Evolutionary conservation across 345 rosid genomes (phyloP), one percentile per base, ranked within the genome.

Genomic region (Noccaea caerulescens): DNA sequence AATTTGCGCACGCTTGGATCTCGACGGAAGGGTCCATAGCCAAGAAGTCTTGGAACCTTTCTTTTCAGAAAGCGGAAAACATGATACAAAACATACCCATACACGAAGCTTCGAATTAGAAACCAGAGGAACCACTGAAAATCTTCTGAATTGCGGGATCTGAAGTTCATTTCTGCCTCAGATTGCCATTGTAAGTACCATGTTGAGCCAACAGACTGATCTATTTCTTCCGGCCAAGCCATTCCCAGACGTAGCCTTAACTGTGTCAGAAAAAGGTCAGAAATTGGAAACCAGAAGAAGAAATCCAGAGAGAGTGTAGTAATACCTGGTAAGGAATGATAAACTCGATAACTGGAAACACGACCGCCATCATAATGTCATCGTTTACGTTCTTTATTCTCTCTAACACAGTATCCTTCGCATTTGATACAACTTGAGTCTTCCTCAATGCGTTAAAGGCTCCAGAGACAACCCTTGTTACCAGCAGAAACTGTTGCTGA

Each of bases 131-230:
- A 82, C 98, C 91, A 92, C 33, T 69, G 72, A 34, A 85, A 38
- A 51, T 73, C 84, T 65, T 84, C 85, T 11, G 78, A 80, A 71
- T 85, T 71, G 72, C 94, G 85, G 81, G 88, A 85, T 73, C 46
- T 82, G 59, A 84, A 83, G 68, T 60, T 88, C 78, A 75, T 76
- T 82, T 92, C 91, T 58, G 90, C 88, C 79, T 87, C 89, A 56
- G 89, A 85, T 66, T 84, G 95, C 98, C 96, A 92, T 77, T 82
- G 52, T 63, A 92, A 75, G 85, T 88, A 92, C 96, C 96, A 90
- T 12, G 96, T 85, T 32, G 98, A 73, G 66, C 84, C 93, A 78
- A 85, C 88, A 71, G 76, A 58, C 82, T 86, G 91, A 76, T 77
- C 87, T 58, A 84, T 76, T 80, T 90, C 93, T 76, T 88, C 91